Percentiles rank a stretch among this genome's conserved stretches.
These are phyloP conservation scores for Lachancea sp. DNA, from an alignment of 805 yeast species.

Conservation along the genomic window DNA sequence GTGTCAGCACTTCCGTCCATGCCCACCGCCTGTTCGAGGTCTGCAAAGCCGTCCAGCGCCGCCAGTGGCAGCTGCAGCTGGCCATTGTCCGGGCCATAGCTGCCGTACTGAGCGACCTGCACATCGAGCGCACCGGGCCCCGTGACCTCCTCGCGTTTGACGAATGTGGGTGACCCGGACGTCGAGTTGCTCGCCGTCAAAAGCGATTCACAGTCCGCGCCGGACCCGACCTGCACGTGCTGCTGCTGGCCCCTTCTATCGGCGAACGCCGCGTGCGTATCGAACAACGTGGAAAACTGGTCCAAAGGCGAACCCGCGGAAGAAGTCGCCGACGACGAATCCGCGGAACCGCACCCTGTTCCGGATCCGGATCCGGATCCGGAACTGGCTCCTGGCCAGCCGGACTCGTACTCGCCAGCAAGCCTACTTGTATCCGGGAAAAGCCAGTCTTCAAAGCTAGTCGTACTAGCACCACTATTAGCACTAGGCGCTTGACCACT, in stretches of 20 bases:
- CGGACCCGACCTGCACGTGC: conserved; percentile 4
- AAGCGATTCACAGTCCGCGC: conserved; percentile 7
- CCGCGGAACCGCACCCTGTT: neutral
- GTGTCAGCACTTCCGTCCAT: neutral
- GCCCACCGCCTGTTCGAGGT: conserved; percentile 5
- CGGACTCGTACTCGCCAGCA: conserved; percentile 5
- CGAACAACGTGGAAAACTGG: conserved; percentile 11
- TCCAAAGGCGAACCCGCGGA: conserved; percentile 13
- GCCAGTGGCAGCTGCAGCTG: conserved; percentile 5
- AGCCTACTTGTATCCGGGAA: conserved; percentile 5
- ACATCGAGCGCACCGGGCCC: too few relatives aligned
- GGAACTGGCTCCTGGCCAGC: too few relatives aligned
- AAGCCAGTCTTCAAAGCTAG: conserved; percentile 10
- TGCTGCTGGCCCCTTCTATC: neutral
- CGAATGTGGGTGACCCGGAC: conserved; percentile 10
- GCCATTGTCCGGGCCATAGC: too few relatives aligned
- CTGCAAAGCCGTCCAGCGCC: conserved; percentile 6
- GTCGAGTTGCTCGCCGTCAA: conserved; percentile 8
- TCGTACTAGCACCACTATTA: neutral
- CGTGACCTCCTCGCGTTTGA: conserved; percentile 8
- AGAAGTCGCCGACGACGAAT: conserved; percentile 6
- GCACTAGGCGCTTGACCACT: neutral
- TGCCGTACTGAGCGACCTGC: neutral
- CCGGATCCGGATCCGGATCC: neutral
- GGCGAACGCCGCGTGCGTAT: conserved; percentile 7